Evolutionary conservation across 306 rosid species (phyloP).

Genomic region (Fagus crenata): DNA sequence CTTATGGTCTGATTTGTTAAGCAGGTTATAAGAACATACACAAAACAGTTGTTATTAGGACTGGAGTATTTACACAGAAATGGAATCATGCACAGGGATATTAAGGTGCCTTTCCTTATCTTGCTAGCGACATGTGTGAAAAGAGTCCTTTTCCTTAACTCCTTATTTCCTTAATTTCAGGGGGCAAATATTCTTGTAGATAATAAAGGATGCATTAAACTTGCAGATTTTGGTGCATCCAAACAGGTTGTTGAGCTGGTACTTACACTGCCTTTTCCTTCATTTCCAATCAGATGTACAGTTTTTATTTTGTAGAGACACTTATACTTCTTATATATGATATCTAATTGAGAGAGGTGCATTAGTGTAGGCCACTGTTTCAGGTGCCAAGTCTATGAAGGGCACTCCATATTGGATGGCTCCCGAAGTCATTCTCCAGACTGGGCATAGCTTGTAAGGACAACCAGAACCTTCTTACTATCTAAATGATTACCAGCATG

Average conservation of each 20-base stretch:
- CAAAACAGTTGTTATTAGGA: constrained; percentile 86
- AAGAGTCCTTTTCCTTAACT: constrained; percentile 7
- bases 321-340: constrained; percentile 5
- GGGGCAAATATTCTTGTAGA: constrained; percentile 99
- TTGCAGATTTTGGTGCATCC: constrained; percentile 99
- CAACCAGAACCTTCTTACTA: constrained; percentile 28
- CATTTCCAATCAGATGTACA: constrained; percentile 15
- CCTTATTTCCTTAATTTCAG: constrained; percentile 42
- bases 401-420: constrained; percentile 99
- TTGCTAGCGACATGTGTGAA: constrained; percentile 13
- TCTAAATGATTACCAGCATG: constrained; percentile 17
- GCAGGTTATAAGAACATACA: constrained; percentile 88
- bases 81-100: constrained; percentile 99
- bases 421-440: constrained; percentile 99
- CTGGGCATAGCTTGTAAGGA: constrained; percentile 99
- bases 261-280: constrained; percentile 25
- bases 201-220: constrained; percentile 96
- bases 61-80: constrained; percentile 90
- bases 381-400: constrained; percentile 99
- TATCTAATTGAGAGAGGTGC: constrained; percentile 32
- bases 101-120: constrained; percentile 58
- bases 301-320: constrained; percentile 20
- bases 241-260: constrained; percentile 99
- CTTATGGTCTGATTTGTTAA: constrained; percentile 32
- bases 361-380: constrained; percentile 78